These are phyloP conservation scores for Colletotrichum somersetense DNA, from an alignment of 2,329 filamentous ascomycete genomes.

Conservation along the genomic window DNA sequence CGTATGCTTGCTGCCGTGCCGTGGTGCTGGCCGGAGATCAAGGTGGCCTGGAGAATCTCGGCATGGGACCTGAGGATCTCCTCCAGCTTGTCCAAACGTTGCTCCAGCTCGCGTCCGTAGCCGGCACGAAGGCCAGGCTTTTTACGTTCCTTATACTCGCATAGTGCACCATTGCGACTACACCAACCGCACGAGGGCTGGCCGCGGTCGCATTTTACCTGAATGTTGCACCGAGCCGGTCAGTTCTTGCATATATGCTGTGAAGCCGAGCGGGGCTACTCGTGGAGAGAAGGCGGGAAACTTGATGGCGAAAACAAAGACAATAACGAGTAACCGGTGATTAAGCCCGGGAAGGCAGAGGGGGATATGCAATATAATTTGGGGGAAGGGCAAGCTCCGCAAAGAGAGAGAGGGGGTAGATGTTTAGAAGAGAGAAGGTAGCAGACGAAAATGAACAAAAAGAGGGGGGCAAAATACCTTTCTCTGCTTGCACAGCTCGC, in stretches of 20 bases:
- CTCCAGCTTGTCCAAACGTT: conserved; percentile 78
- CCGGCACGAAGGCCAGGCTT: conserved; percentile 75
- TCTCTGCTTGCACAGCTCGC: conserved; percentile 84
- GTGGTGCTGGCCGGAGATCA: conserved; percentile 55
- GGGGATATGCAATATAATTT: background rate
- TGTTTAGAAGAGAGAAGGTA: background rate
- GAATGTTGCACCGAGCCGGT: conserved; percentile 33
- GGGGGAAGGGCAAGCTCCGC: background rate
- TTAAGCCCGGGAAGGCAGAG: background rate
- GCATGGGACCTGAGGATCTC: conserved; percentile 75
- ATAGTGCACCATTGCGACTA: conserved; percentile 70
- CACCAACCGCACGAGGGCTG: conserved; percentile 80
- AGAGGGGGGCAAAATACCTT: conserved; percentile 68
- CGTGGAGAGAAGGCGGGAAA: conserved; percentile 5
- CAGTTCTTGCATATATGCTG: background rate
- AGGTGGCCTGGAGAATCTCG: conserved; percentile 72
- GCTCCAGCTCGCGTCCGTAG: conserved; percentile 80
- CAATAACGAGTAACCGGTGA: background rate
- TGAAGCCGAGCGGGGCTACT: background rate
- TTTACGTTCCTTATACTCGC: conserved; percentile 78
- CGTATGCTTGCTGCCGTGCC: conserved; percentile 57
- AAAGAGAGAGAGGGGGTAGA: background rate
- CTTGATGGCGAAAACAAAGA: background rate
- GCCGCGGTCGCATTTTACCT: conserved; percentile 82
- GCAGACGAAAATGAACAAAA: background rate